These are phyloP conservation scores for Penicillium goetzii DNA, from an alignment of 495 filamentous ascomycete species.

Conservation along the genomic window DNA sequence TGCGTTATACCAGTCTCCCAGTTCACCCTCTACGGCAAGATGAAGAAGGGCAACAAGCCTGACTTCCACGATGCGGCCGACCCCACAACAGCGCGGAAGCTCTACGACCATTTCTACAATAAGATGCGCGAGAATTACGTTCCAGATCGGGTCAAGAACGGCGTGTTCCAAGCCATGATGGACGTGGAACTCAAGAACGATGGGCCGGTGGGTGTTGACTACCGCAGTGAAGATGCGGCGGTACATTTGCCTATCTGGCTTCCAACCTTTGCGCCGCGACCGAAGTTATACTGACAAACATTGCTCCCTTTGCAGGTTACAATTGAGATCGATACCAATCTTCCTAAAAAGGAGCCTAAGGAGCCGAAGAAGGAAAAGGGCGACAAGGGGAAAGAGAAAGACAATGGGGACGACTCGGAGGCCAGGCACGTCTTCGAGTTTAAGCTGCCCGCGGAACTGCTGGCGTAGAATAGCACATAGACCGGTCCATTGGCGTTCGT, in stretches of 20 bases:
- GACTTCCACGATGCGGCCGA: conserved; percentile 90
- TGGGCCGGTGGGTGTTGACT: conserved; percentile 83
- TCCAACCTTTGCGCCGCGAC: conserved; percentile 29
- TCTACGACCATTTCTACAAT: conserved; percentile 83
- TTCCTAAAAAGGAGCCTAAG: conserved; percentile 56
- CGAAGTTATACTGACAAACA: conserved; percentile 24
- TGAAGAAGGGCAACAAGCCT: conserved; percentile 93
- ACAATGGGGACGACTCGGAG: conserved; percentile 20
- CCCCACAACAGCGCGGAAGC: conserved; percentile 70
- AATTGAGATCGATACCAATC: conserved; percentile 65
- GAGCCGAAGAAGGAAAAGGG: conserved; percentile 26
- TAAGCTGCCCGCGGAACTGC: conserved; percentile 43
- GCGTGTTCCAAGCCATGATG: conserved; percentile 99
- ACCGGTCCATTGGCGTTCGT: conserved; percentile 15
- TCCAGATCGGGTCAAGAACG: conserved; percentile 83
- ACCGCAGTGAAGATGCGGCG: conserved; percentile 66
- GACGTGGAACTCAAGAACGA: conserved; percentile 93
- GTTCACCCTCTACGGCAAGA: conserved; percentile 90
- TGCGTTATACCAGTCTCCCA: conserved; percentile 74
- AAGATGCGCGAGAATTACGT: conserved; percentile 74
- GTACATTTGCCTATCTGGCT: conserved; percentile 52
- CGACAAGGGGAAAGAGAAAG: conserved; percentile 25
- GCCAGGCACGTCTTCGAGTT: conserved; percentile 41
- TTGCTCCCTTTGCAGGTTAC: conserved; percentile 55
- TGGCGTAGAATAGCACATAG: conserved; percentile 33